Evolutionary conservation across 176 grass and related monocot genomes (phyloP).

Genomic region (Hsuehochloa calcarea): DNA sequence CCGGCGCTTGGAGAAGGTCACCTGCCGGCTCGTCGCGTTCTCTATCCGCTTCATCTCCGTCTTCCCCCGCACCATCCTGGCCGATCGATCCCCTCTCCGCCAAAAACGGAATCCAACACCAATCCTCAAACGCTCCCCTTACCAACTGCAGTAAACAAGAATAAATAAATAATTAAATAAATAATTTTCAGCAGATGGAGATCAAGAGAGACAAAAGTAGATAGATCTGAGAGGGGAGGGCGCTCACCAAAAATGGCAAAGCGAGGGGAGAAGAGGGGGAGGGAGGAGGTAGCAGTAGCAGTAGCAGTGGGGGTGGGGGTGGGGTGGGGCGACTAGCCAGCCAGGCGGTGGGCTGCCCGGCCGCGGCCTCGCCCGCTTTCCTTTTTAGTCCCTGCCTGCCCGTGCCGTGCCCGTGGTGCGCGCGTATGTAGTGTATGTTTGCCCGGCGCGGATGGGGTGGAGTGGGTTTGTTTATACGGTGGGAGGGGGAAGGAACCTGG

Average conservation of each 20-base stretch:
- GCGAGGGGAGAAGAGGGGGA: not conserved
- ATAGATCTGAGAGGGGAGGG: constrained; percentile 33
- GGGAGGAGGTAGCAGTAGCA: not conserved
- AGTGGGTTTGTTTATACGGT: constrained; percentile 22
- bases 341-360: not conserved
- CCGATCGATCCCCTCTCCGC: not conserved
- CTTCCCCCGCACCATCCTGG: constrained; percentile 53
- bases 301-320: not conserved
- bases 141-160: not conserved
- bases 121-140: not conserved
- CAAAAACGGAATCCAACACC: not conserved
- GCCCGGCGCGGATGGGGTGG: not conserved
- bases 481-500: not conserved
- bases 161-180: not conserved
- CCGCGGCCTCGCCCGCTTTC: constrained; percentile 17
- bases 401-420: not conserved
- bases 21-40: constrained; percentile 76
- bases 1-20: constrained; percentile 91
- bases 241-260: constrained; percentile 46
- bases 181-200: not conserved
- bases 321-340: not conserved
- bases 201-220: not conserved
- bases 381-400: constrained; percentile 14
- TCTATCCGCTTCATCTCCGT: constrained; percentile 64
- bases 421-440: not conserved